These are phyloP conservation scores for Decorospora gaudefroyi DNA, from an alignment of 2,329 filamentous ascomycete genomes.

Conservation along the genomic window DNA sequence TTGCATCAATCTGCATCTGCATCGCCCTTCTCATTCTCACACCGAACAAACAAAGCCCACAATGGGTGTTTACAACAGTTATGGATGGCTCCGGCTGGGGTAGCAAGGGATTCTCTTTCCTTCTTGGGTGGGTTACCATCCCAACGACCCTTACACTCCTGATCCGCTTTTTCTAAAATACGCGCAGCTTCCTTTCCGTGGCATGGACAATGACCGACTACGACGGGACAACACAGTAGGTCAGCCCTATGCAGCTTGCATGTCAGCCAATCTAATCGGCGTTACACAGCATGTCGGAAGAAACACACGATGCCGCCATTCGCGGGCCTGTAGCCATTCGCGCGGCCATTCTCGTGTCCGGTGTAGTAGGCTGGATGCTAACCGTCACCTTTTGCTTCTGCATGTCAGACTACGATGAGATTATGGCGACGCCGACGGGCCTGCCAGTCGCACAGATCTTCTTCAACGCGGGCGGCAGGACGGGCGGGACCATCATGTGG, in stretches of 20 bases:
- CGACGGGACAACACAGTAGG: conserved; percentile 67
- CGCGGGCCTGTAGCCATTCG: conserved; percentile 64
- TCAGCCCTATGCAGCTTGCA: conserved; percentile 23
- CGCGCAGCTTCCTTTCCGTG: conserved; percentile 56
- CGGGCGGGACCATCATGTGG: conserved; percentile 64
- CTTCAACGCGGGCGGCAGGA: conserved; percentile 62
- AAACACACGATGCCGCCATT: conserved; percentile 66
- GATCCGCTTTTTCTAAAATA: conserved; percentile 11
- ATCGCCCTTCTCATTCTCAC: conserved; percentile 63
- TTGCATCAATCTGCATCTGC: conserved; percentile 65
- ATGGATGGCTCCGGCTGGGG: conserved; percentile 67
- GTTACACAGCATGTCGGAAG: conserved; percentile 63
- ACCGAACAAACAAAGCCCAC: conserved; percentile 61
- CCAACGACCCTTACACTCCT: neutral
- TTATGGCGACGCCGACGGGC: conserved; percentile 62
- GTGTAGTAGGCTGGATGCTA: conserved; percentile 64
- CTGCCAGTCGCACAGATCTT: conserved; percentile 63
- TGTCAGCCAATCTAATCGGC: conserved; percentile 30
- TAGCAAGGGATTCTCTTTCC: conserved; percentile 64
- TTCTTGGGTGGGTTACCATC: conserved; percentile 56
- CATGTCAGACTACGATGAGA: conserved; percentile 60
- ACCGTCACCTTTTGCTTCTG: conserved; percentile 68
- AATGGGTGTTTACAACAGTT: conserved; percentile 65
- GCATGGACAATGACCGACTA: conserved; percentile 72
- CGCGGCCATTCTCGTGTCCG: conserved; percentile 63